phyloP scores from a whole-genome alignment of 805 yeast species.

The Starmera dryadoides region DNA sequence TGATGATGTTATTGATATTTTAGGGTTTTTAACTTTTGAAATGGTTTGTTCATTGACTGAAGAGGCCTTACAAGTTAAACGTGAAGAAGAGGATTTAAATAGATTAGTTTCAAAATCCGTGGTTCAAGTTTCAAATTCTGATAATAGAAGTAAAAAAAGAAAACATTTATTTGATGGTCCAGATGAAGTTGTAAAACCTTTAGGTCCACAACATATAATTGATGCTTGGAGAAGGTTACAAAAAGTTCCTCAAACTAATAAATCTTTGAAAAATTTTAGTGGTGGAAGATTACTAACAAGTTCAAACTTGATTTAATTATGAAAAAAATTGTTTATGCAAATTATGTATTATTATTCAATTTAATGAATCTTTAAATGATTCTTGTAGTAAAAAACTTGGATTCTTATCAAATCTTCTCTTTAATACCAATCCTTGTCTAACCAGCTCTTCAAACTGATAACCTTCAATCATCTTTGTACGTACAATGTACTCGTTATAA shows the following conservation, averaged over 20 bases:
- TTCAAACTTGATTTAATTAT: slow-evolving; percentile 26
- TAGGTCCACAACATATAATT: slow-evolving; percentile 71
- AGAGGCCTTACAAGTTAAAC: slow-evolving; percentile 77
- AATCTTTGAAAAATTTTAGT: slow-evolving; percentile 61
- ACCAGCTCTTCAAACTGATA: neutral
- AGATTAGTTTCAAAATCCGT: slow-evolving; percentile 14
- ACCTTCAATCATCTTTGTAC: no score
- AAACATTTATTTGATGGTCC: slow-evolving; percentile 80
- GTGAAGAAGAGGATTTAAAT: slow-evolving; percentile 48
- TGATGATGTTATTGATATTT: slow-evolving; percentile 93
- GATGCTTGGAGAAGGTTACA: slow-evolving; percentile 88
- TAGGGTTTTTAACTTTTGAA: slow-evolving; percentile 93
- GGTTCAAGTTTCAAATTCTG: slow-evolving; percentile 14
- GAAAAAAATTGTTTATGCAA: neutral
- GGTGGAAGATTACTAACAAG: slow-evolving; percentile 34
- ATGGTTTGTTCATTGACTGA: slow-evolving; percentile 93
- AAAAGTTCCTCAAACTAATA: slow-evolving; percentile 44
- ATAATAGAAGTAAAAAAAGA: slow-evolving; percentile 37
- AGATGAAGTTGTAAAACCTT: slow-evolving; percentile 73
- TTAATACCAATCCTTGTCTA: neutral
- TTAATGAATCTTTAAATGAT: neutral
- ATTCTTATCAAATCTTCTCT: slow-evolving; percentile 1
- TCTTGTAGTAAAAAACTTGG: slow-evolving; percentile 1
- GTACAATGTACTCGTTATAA: neutral
- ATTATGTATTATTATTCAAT: neutral